Conservation (phyloP, 1,139 yeast species). For the Arxiozyma bovina region DNA sequence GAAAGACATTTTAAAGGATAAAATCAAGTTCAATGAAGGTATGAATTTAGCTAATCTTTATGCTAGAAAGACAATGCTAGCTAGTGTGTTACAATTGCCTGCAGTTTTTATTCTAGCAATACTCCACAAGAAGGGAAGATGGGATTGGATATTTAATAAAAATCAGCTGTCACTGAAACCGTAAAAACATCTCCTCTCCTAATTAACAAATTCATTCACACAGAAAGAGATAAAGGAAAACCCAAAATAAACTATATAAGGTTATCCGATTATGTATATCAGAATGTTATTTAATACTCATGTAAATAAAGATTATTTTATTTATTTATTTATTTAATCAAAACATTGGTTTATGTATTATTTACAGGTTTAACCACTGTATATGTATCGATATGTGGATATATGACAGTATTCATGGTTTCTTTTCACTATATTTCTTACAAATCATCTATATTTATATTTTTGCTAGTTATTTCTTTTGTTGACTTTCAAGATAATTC, state of each 20-base stretch:
- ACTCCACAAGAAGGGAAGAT: conserved; percentile 90
- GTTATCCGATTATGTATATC: background rate
- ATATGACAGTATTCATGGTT: too few relatives aligned
- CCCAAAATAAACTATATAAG: background rate
- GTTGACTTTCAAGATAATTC: conserved; percentile 10
- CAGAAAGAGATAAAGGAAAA: background rate
- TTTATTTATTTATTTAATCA: background rate
- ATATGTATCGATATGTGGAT: background rate
- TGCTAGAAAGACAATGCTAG: conserved; percentile 87
- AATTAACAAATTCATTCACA: background rate
- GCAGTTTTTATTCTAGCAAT: conserved; percentile 82
- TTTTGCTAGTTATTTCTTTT: background rate
- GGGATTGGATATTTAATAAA: conserved; percentile 59
- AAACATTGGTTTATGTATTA: background rate
- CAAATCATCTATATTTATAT: too few relatives aligned
- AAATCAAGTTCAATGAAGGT: conserved; percentile 45
- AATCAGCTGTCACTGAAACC: conserved; percentile 1
- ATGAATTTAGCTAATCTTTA: conserved; percentile 49
- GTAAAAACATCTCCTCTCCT: background rate
- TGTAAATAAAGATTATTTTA: background rate
- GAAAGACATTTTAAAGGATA: conserved; percentile 25
- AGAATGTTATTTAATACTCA: background rate
- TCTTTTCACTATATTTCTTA: too few relatives aligned
- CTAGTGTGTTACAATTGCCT: conserved; percentile 91
- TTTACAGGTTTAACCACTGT: background rate